Base-by-base conservation (phyloP, 1,139 yeast species). In the Diutina neorugosa region DNA sequence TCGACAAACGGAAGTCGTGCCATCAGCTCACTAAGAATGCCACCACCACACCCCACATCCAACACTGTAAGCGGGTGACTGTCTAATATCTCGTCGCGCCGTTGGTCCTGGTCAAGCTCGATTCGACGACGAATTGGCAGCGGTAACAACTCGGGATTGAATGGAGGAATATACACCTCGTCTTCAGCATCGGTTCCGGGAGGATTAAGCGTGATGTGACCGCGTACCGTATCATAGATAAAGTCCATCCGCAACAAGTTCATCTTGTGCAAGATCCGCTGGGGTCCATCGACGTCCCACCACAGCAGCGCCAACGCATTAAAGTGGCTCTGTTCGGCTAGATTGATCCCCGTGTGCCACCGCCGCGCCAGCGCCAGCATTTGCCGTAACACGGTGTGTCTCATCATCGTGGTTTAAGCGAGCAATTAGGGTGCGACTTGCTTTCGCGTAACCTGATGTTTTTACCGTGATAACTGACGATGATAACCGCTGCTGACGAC, bases 31-130 rank as follows among this genome's bases (percentile, higher is more conserved):
- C 91, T 73, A 47, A 93, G 71, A 31, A 93, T 84, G 0, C 99
- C 99, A 7, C 98, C 99, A 21, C 99, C 99, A 64, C 98, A 94
- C 0, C 99, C 99, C 54, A 93, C 84, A 64, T 93, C 99, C 56
- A 93, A 69, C 0, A 83, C 91, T 14, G 69, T 67, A 53, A 81
- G 68, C 52, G 74, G 67, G 47, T 69, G 59, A 0, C 62, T 60
- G 4, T 59, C 56, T 49, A 74, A 64, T 43, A 79, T 59, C 47
- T 71, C 70, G 23, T 71, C 70, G 54, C 81, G 67, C 52, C 77
- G 73, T 9, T 58, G 60, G 14, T 74, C 73, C 56, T 79, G 79
- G 56, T 81, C 83, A 19, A 62, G 57, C n/a, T 73, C 60, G 42
- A 85, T 81, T 53, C 74, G 72, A 7, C 63, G 57, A 46, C 77